phyloP scores from a whole-genome alignment of 108 stramenopile species.

The Nitzschia palea region DNA sequence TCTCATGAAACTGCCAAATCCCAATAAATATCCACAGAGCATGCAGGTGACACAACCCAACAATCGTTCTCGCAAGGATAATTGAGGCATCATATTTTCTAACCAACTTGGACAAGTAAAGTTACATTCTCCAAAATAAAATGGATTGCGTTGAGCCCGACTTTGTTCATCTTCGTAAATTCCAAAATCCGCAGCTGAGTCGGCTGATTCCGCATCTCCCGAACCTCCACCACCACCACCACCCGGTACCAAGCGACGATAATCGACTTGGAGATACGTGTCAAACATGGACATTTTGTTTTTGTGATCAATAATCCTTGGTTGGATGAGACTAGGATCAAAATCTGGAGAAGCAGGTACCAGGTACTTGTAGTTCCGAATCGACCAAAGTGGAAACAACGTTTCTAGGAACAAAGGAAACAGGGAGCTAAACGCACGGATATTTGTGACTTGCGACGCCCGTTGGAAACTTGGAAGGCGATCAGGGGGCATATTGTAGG shows the following conservation, averaged over 20 bases:
- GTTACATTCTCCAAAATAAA: background rate
- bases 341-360: no score
- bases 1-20: conserved; percentile 54
- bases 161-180: conserved; percentile 44
- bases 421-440: no score
- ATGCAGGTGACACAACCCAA: conserved; percentile 61
- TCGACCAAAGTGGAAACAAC: no score
- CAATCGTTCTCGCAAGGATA: conserved; percentile 47
- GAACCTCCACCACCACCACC: background rate
- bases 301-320: conserved; percentile 12
- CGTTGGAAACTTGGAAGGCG: no score
- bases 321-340: no score
- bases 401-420: no score
- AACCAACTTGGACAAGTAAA: conserved; percentile 18
- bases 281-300: conserved; percentile 13
- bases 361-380: no score
- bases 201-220: background rate
- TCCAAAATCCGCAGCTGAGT: conserved; percentile 13
- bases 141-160: conserved; percentile 15
- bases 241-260: conserved; percentile 16
- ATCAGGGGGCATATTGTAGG: no score
- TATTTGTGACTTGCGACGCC: no score
- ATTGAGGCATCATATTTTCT: conserved; percentile 23
- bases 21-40: conserved; percentile 55
- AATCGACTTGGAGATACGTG: conserved; percentile 14